Evolutionary conservation across 1,284 basidiomycete species (phyloP), one percentile per base, ranked within the genome.

Genomic region (Rhodotorula sp.): DNA sequence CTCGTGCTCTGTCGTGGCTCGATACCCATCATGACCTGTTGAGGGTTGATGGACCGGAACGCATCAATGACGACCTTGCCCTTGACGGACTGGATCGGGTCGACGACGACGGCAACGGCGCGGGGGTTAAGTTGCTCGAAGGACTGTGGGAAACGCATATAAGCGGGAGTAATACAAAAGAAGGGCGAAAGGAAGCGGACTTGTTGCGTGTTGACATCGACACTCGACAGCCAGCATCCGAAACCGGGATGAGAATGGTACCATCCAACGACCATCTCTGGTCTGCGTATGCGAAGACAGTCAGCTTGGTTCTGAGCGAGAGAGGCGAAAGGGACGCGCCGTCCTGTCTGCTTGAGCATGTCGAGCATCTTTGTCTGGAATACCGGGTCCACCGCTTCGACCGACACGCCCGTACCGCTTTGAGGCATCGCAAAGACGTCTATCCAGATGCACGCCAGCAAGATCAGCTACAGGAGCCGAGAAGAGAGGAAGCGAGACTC

Each of bases 341-440:
- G 84, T 69, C 96, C 96, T 3, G 96, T 99, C 83, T 99, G 96
- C 82, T 99, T 99, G 77, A 99, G 83, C 94, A 99, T 99, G 75
- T 99, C 96, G 70, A 98, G 85, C 96, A 99, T 99, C 82, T 90
- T 97, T 24, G 89, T 90, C 81, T 99, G 96, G 83, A 99, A 99
- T 47, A 99, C 96, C 75, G 98, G 94, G 81, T 99, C 96, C 4
- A 99, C 96, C 20, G 95, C 96, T 82, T 99, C 95, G 75, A 99
- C 95, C 64, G 92, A 95, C 58, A 99, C 95, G 0, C 94, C 96
- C 24, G 96, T 99, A 74, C 96, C 96, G 26, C 92, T 94, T 79
- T 99, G 96, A 47, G 96, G 96, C 96, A 99, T 99, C 56, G 96
- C 96, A 79, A 99, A 99, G 71, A 99, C 96, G 79, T 99, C 96